Conservation (phyloP, 78 protist species). For the Chrysochromulina parva region DNA sequence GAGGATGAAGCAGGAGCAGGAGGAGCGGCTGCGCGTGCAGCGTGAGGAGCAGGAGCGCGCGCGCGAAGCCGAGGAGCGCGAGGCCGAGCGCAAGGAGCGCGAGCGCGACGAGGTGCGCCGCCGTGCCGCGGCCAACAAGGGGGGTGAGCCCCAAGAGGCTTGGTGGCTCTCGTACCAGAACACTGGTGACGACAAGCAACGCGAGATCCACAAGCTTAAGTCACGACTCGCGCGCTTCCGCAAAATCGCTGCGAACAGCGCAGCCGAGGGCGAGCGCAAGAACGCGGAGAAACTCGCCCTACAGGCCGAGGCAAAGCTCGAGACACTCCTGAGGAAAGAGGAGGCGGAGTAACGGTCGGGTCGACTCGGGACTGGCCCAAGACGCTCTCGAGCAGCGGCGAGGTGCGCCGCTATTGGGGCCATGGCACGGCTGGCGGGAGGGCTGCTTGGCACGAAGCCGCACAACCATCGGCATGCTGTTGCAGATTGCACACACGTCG, state of each 20-base stretch:
- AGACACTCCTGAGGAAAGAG: too few relatives aligned
- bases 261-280: not conserved
- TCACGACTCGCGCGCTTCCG: not conserved
- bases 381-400: too few relatives aligned
- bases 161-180: not conserved
- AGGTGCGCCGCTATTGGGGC: too few relatives aligned
- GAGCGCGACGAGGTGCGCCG: constrained; percentile 1
- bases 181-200: not conserved
- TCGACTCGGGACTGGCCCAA: too few relatives aligned
- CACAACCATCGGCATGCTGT: too few relatives aligned
- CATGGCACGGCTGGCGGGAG: too few relatives aligned
- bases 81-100: not conserved
- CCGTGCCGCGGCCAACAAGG: not conserved
- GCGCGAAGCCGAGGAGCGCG: not conserved
- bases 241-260: not conserved
- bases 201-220: not conserved
- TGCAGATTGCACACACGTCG: too few relatives aligned
- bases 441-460: too few relatives aligned
- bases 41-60: not conserved
- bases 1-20: not conserved
- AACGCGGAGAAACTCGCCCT: not conserved
- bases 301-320: not conserved
- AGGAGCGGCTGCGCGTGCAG: not conserved
- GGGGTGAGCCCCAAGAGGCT: not conserved
- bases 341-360: too few relatives aligned